These are phyloP conservation scores for Lipomyces sp. DNA, from an alignment of 805 yeast genomes.

Conservation along the genomic window DNA sequence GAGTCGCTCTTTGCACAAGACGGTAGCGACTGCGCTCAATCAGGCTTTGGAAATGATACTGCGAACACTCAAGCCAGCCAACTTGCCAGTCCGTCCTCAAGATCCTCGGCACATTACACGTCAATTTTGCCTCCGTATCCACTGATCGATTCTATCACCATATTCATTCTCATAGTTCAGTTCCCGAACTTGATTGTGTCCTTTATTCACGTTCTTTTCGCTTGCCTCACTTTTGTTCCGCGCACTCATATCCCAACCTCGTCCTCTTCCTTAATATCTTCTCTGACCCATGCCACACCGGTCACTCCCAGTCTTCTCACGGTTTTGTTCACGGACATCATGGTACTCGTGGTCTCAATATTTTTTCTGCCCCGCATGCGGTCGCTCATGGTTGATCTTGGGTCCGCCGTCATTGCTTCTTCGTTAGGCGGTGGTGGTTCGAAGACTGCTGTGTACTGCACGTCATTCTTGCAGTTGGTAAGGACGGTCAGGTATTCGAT, in stretches of 20 bases:
- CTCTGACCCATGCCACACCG: slow-evolving; percentile 27
- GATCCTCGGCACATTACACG: neutral
- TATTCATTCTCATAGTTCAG: slow-evolving; percentile 36
- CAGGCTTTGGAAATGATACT: too few relatives aligned
- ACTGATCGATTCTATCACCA: slow-evolving; percentile 38
- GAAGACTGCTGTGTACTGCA: slow-evolving; percentile 36
- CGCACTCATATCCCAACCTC: slow-evolving; percentile 14
- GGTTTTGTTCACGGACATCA: slow-evolving; percentile 36
- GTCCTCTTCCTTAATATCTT: slow-evolving; percentile 16
- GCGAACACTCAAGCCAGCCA: too few relatives aligned
- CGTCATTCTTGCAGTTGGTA: slow-evolving; percentile 32
- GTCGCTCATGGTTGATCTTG: slow-evolving; percentile 27
- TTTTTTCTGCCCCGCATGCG: slow-evolving; percentile 29
- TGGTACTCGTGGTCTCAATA: slow-evolving; percentile 31
- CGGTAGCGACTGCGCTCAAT: too few relatives aligned
- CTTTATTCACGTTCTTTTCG: slow-evolving; percentile 32
- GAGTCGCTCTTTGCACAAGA: too few relatives aligned
- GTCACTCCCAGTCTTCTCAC: slow-evolving; percentile 30
- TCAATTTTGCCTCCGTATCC: slow-evolving; percentile 36
- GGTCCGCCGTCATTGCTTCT: slow-evolving; percentile 33
- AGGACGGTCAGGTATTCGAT: slow-evolving; percentile 28
- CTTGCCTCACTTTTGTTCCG: slow-evolving; percentile 30
- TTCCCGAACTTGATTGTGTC: slow-evolving; percentile 35
- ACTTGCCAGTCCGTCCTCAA: too few relatives aligned
- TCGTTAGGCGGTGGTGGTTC: slow-evolving; percentile 37